Percentiles rank a stretch among this genome's conserved stretches.
Conservation (phyloP, 345 rosid species). For the Balakata baccata region DNA sequence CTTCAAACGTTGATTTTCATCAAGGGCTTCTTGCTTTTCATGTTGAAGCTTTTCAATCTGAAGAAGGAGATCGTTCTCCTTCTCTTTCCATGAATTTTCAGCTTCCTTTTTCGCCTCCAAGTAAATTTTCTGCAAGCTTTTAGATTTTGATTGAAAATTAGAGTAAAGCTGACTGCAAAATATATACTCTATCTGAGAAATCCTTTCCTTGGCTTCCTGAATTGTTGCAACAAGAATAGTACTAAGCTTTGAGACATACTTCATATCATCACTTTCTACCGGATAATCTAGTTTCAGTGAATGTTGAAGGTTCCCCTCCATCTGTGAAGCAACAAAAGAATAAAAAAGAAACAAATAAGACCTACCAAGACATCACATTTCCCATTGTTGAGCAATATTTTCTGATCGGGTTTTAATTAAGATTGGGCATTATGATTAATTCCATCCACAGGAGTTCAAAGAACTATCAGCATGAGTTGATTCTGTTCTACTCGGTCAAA, state of each 20-base stretch:
- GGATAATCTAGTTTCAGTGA: slow-evolving; percentile 22
- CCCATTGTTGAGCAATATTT: background rate
- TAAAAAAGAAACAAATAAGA: background rate
- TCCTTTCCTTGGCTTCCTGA: slow-evolving; percentile 82
- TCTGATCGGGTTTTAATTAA: background rate
- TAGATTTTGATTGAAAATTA: slow-evolving; percentile 52
- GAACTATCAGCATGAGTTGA: too few relatives aligned
- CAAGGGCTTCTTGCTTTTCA: slow-evolving; percentile 40
- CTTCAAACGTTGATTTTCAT: slow-evolving; percentile 41
- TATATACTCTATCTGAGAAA: slow-evolving; percentile 87
- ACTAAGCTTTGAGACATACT: slow-evolving; percentile 62
- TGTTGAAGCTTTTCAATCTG: slow-evolving; percentile 49
- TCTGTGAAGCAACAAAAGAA: background rate
- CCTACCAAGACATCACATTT: background rate
- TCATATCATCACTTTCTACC: slow-evolving; percentile 44
- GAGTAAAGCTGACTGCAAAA: slow-evolving; percentile 86
- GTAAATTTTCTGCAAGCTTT: slow-evolving; percentile 47
- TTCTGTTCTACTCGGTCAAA: too few relatives aligned
- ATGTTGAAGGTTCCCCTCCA: slow-evolving; percentile 9
- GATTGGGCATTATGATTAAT: background rate
- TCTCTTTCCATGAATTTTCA: slow-evolving; percentile 54
- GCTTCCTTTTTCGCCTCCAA: slow-evolving; percentile 51
- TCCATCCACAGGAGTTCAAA: too few relatives aligned
- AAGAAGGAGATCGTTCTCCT: slow-evolving; percentile 41
- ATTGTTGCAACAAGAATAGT: slow-evolving; percentile 77